Evolutionary conservation across 2,329 filamentous ascomycete genomes (phyloP).

Genomic region (Sphaerulina vaccinii): DNA sequence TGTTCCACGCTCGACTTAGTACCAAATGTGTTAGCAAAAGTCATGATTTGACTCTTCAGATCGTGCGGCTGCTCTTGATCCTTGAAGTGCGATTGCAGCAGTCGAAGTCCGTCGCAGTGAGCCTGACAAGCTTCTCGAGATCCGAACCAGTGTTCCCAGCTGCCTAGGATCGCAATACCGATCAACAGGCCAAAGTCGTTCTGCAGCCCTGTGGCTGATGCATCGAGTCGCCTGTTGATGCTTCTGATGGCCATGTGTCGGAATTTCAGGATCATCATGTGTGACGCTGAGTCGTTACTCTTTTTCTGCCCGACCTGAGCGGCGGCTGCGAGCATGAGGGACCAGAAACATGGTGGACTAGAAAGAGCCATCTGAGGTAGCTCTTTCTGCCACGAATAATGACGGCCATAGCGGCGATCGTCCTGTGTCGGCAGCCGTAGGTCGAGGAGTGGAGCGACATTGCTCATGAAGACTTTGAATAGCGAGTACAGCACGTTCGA

Average conservation of each 20-base stretch:
- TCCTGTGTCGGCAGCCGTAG: slow-evolving; percentile 16
- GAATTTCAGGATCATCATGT: slow-evolving; percentile 15
- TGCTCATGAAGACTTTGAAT: slow-evolving; percentile 16
- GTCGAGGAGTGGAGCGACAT: slow-evolving; percentile 19
- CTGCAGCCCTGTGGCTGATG: slow-evolving; percentile 3
- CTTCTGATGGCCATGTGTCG: slow-evolving; percentile 21
- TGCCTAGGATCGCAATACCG: slow-evolving; percentile 19
- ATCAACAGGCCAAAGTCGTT: slow-evolving; percentile 21
- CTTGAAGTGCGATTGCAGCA: slow-evolving; percentile 10
- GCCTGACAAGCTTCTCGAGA: slow-evolving; percentile 17
- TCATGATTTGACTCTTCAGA: slow-evolving; percentile 15
- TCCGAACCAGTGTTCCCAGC: slow-evolving; percentile 21
- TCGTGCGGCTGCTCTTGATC: slow-evolving; percentile 15
- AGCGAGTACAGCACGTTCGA: slow-evolving; percentile 16
- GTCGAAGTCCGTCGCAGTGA: slow-evolving; percentile 18
- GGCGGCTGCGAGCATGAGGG: slow-evolving; percentile 18
- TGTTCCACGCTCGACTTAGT: neutral
- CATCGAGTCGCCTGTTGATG: slow-evolving; percentile 17
- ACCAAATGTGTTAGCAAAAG: slow-evolving; percentile 19
- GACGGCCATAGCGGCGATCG: slow-evolving; percentile 11
- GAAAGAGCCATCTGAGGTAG: slow-evolving; percentile 17
- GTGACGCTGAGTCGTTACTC: slow-evolving; percentile 2
- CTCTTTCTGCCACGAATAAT: slow-evolving; percentile 19
- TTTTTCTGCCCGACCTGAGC: slow-evolving; percentile 4
- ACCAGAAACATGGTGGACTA: slow-evolving; percentile 21